A percentile compares a stretch with the other conserved stretches of the same genome.
These are phyloP conservation scores for barrel medic (Medicago truncatula) DNA, from an alignment of 306 rosid species.

Conservation along the genomic window DNA sequence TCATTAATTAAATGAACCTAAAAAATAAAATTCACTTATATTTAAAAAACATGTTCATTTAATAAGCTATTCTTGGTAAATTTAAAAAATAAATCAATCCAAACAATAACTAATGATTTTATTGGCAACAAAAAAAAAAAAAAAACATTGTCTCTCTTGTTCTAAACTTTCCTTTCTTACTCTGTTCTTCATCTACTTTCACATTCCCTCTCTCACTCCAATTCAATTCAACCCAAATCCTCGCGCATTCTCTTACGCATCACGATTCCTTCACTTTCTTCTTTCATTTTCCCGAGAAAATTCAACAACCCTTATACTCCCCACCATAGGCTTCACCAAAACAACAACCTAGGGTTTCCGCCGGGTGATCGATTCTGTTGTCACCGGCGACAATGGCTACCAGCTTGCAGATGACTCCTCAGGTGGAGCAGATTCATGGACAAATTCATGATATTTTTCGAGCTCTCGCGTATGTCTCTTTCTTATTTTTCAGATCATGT, in stretches of 20 bases:
- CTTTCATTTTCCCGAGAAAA: not conserved
- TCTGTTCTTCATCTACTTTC: not conserved
- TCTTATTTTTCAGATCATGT: not conserved
- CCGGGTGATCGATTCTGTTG: not conserved
- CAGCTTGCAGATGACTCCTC: constrained; percentile 16
- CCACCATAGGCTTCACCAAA: not conserved
- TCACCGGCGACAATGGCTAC: constrained; percentile 20
- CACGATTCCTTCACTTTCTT: not conserved
- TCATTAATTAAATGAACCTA: too few species aligned
- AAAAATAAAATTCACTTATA: too few species aligned
- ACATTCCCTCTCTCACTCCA: constrained; percentile 11
- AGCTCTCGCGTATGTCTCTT: constrained; percentile 25
- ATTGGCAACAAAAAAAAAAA: not conserved
- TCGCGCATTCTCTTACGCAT: constrained; percentile 8
- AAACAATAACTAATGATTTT: not conserved
- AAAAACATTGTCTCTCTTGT: constrained; percentile 1
- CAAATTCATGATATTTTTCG: constrained; percentile 23
- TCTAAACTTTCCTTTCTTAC: not conserved
- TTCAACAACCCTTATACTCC: not conserved
- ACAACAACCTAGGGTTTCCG: constrained; percentile 9
- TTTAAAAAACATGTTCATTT: too few species aligned
- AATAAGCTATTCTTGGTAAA: too few species aligned
- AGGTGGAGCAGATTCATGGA: constrained; percentile 30
- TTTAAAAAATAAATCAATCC: too few species aligned
- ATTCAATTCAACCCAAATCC: not conserved